These are phyloP conservation scores for Amanita rubescens DNA, from an alignment of 768 basidiomycete species.

Conservation along the genomic window DNA sequence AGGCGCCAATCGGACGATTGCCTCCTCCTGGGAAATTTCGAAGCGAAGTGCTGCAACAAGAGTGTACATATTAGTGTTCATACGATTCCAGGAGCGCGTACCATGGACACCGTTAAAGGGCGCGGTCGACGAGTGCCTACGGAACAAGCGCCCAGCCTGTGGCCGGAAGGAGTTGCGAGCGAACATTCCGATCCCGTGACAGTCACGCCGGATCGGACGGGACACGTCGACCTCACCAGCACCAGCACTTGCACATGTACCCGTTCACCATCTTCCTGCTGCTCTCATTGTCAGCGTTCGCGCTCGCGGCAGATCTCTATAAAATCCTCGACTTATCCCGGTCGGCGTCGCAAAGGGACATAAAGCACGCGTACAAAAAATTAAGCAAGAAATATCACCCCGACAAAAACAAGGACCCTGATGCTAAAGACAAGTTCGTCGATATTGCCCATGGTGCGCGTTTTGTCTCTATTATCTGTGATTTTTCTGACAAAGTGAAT, in stretches of 20 bases:
- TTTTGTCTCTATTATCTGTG: background rate
- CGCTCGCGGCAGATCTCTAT: conserved; percentile 67
- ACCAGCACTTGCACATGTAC: no score
- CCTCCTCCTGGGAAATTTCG: conserved; percentile 36
- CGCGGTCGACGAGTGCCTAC: conserved; percentile 7
- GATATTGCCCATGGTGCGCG: conserved; percentile 80
- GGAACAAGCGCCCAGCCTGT: background rate
- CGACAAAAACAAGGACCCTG: conserved; percentile 88
- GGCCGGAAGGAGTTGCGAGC: background rate
- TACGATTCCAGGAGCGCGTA: conserved; percentile 9
- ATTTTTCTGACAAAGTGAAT: conserved; percentile 1
- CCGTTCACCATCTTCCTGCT: conserved; percentile 27
- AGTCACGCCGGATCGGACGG: conserved; percentile 1
- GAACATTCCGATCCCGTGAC: background rate
- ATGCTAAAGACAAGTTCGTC: conserved; percentile 80
- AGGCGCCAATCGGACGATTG: conserved; percentile 31
- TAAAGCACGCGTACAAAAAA: conserved; percentile 87
- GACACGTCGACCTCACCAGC: conserved; percentile 6
- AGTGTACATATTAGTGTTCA: no score
- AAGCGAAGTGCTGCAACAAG: conserved; percentile 45
- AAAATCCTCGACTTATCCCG: conserved; percentile 72
- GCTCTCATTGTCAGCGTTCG: conserved; percentile 29
- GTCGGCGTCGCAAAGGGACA: conserved; percentile 82
- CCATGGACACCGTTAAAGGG: conserved; percentile 31
- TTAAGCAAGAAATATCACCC: conserved; percentile 88